Evolutionary conservation across 306 rosid genomes (phyloP).

Genomic region (Castanopsis chinensis): DNA sequence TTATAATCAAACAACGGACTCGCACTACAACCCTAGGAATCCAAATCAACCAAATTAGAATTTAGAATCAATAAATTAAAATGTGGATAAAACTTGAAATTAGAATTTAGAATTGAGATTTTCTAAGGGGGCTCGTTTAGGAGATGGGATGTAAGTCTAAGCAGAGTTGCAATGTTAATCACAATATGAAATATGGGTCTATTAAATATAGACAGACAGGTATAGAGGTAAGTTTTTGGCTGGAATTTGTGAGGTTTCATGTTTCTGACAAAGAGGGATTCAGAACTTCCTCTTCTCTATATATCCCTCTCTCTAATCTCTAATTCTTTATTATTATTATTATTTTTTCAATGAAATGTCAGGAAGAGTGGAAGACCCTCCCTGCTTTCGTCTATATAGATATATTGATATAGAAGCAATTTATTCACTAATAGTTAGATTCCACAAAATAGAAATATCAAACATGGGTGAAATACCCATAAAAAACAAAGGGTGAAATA

Average conservation of each 20-base stretch:
- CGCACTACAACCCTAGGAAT: slow-evolving; percentile 29
- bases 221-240: background rate
- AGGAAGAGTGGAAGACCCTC: too few species aligned
- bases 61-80: background rate
- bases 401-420: too few species aligned
- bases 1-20: slow-evolving; percentile 32
- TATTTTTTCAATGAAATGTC: too few species aligned
- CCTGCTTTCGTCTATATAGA: too few species aligned
- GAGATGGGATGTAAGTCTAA: slow-evolving; percentile 35
- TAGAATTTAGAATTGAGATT: too few species aligned
- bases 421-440: too few species aligned
- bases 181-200: too few species aligned
- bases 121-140: slow-evolving; percentile 27
- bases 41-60: background rate
- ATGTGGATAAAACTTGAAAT: too few species aligned
- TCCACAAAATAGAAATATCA: too few species aligned
- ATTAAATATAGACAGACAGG: background rate
- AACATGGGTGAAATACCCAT: too few species aligned
- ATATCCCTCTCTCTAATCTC: background rate
- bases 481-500: too few species aligned
- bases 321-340: too few species aligned
- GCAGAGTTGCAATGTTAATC: slow-evolving; percentile 5
- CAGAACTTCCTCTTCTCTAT: background rate
- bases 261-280: slow-evolving; percentile 18
- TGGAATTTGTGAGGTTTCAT: background rate